These are phyloP conservation scores for Aureobasidium mangrovei DNA, from an alignment of 2,329 filamentous ascomycete species.

Conservation along the genomic window DNA sequence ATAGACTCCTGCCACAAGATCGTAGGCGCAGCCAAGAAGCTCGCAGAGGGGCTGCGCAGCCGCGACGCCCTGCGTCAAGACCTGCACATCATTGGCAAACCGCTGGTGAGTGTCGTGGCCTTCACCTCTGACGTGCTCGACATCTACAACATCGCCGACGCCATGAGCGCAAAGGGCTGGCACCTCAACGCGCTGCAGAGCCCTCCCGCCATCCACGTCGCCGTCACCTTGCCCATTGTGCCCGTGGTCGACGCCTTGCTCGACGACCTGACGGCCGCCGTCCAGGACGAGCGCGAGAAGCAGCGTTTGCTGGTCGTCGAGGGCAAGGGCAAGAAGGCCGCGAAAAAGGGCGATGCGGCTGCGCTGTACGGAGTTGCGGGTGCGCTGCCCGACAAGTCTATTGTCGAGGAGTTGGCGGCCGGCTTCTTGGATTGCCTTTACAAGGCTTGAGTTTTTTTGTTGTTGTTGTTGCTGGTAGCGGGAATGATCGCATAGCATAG, in stretches of 20 bases:
- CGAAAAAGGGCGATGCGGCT: constrained; percentile 64
- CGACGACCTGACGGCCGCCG: constrained; percentile 53
- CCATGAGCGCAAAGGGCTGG: constrained; percentile 77
- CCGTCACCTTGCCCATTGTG: constrained; percentile 79
- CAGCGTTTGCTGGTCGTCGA: constrained; percentile 63
- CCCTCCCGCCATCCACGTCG: constrained; percentile 86
- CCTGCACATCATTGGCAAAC: constrained; percentile 72
- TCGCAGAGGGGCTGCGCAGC: constrained; percentile 63
- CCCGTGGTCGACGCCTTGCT: constrained; percentile 74
- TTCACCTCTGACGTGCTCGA: constrained; percentile 79
- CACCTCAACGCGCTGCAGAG: constrained; percentile 91
- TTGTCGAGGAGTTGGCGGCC: constrained; percentile 80
- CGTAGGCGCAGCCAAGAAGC: constrained; percentile 75
- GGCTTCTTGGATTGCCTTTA: constrained; percentile 91
- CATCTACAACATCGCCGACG: constrained; percentile 90
- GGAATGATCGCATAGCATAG: no score
- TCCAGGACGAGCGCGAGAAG: constrained; percentile 69
- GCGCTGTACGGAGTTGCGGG: constrained; percentile 93
- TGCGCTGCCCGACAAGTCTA: constrained; percentile 87
- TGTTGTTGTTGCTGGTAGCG: no score
- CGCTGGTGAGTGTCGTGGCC: constrained; percentile 82
- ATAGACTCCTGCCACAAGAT: constrained; percentile 79
- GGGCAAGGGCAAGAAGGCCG: constrained; percentile 53
- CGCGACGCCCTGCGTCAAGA: constrained; percentile 61
- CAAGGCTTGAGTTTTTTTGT: constrained; percentile 55